phyloP scores from a whole-genome alignment of 23 red algal species.

The Agarophyton chilense region DNA sequence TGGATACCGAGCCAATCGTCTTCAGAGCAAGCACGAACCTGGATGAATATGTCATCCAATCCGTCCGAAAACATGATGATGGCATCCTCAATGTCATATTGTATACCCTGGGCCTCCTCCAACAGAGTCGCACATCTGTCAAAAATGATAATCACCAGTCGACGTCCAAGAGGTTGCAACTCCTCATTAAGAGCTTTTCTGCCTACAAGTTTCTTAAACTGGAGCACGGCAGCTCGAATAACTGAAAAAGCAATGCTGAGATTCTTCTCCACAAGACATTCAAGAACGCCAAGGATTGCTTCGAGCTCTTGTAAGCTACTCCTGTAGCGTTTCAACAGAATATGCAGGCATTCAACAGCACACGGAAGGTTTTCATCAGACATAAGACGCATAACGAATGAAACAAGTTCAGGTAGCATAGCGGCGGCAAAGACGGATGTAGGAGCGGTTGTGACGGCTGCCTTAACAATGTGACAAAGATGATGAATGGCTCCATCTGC shows the following conservation, averaged over 20 bases:
- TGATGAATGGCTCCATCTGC: neutral
- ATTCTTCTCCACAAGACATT: conserved; percentile 16
- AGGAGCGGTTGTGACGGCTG: neutral
- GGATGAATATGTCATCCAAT: neutral
- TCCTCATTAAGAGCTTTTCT: neutral
- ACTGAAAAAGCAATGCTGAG: neutral
- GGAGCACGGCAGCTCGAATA: neutral
- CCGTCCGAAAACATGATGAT: neutral
- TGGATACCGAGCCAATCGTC: conserved; percentile 8
- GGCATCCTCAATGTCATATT: neutral
- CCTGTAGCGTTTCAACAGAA: neutral
- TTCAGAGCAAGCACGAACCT: neutral
- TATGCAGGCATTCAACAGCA: neutral
- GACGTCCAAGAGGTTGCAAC: neutral
- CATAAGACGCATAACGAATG: conserved; percentile 8
- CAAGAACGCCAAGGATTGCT: neutral
- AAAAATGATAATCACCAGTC: conserved; percentile 8
- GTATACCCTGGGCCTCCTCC: neutral
- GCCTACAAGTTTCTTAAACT: neutral
- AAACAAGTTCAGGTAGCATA: neutral
- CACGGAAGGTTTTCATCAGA: neutral
- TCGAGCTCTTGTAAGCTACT: neutral
- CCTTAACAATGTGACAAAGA: neutral
- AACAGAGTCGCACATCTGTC: conserved; percentile 11
- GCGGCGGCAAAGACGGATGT: neutral